Evolutionary conservation across 2,329 filamentous ascomycete species (phyloP).

Genomic region (Phoma herbarum): DNA sequence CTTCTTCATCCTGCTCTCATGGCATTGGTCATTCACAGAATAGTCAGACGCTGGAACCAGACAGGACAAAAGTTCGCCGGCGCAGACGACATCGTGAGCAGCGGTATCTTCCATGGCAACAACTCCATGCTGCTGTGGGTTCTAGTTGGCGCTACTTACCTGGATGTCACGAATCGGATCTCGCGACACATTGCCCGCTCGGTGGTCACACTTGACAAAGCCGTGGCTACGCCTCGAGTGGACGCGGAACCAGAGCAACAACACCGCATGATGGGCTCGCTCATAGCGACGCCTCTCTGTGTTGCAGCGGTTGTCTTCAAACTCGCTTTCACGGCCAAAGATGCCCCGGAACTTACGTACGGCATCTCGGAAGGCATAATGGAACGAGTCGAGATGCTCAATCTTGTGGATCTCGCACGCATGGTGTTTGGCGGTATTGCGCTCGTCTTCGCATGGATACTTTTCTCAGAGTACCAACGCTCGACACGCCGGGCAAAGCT

Average conservation of each 20-base stretch:
- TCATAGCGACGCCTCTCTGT: constrained; percentile 54
- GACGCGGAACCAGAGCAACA: constrained; percentile 38
- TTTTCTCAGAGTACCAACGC: constrained; percentile 40
- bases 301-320: constrained; percentile 81
- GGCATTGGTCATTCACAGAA: constrained; percentile 69
- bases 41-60: constrained; percentile 89
- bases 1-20: constrained; percentile 51
- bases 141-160: constrained; percentile 74
- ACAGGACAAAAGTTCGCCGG: constrained; percentile 96
- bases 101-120: constrained; percentile 61
- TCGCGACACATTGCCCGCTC: constrained; percentile 44
- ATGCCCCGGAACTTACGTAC: constrained; percentile 78
- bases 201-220: constrained; percentile 34
- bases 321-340: constrained; percentile 83
- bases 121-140: constrained; percentile 71
- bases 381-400: constrained; percentile 55
- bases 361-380: constrained; percentile 55
- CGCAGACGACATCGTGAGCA: constrained; percentile 83
- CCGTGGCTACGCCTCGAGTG: constrained; percentile 20
- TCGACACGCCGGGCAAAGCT: constrained; percentile 27
- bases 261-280: constrained; percentile 42
- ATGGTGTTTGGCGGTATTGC: constrained; percentile 52
- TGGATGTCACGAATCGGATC: constrained; percentile 63
- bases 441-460: constrained; percentile 41
- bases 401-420: constrained; percentile 40